Base-by-base conservation (phyloP, 805 yeast genomes). In the Torulaspora delbrueckii region DNA sequence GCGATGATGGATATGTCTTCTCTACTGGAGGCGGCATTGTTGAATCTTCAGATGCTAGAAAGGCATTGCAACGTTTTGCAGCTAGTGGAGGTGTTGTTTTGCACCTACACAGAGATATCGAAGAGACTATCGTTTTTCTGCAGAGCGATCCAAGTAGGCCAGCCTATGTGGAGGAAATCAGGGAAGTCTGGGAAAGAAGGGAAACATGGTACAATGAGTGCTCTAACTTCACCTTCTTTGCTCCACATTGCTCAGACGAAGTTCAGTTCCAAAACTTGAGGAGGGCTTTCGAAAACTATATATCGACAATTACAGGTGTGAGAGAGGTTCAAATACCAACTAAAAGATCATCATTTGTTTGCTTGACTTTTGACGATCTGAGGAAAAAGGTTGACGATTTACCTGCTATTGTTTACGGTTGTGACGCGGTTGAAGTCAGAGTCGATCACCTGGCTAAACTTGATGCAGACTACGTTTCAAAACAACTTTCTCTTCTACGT, bases 1-100 rank as follows among this genome's bases (percentile, higher is more conserved):
- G 75, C 3, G 60, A 63, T 13, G 63, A 71, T 25, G 84, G 84
- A 4, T 72, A 81, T 57, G 85, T 91, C 18, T 75, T 91, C 44
- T 86, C 98, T 0, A 86, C 96, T 40, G 99, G 99, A 27, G 99
- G 99, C 36, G 99, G 99, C 8, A 74, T 93, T 49, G 95, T 93
- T 23, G 98, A 91, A 67, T 76, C 76, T 32, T 73, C 73, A 6
- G 75, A 65, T n/a, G 80, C 95, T 4, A 77, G 97, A 56, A 72
- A 72, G 8, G 53, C 78, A 6, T 72, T 93, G 63, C 75, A 81
- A 55, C 62, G 71, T 6, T 85, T 80, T 63, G 66, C 68, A 6
- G 57, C 68, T 18, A 52, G 66, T 10, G 86, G 85, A 22, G 96
- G 96, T 32, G 75, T 86, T 52, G 98, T 93, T 9, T 72, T 93